A percentile compares a stretch with the other conserved stretches of the same genome.
phyloP scores from a whole-genome alignment of 1,284 basidiomycete genomes.

The Sparassis latifolia region DNA sequence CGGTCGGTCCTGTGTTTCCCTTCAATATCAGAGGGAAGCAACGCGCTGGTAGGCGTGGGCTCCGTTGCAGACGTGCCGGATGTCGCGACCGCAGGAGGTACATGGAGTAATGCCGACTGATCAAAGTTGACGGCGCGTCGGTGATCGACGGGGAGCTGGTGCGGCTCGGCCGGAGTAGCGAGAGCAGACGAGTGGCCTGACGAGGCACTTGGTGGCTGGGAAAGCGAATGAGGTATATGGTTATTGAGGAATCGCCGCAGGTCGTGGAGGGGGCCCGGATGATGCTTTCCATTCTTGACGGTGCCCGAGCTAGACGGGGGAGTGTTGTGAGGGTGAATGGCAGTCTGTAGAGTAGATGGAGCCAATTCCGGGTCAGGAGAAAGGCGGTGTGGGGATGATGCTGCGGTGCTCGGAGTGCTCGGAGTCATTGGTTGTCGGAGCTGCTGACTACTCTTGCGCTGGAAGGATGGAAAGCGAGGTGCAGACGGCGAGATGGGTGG shows the following conservation, averaged over 20 bases:
- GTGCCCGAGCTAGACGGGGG: constrained; percentile 4
- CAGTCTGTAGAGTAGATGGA: background rate
- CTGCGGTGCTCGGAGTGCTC: constrained; percentile 7
- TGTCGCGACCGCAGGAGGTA: constrained; percentile 21
- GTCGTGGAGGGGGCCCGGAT: constrained; percentile 76
- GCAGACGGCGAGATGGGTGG: constrained; percentile 9
- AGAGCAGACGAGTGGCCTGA: constrained; percentile 19
- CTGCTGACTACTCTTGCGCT: constrained; percentile 11
- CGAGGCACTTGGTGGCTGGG: constrained; percentile 15
- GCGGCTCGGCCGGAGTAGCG: constrained; percentile 29
- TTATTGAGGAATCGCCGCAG: constrained; percentile 89
- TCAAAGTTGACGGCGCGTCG: constrained; percentile 32
- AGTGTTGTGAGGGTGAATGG: background rate
- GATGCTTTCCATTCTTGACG: constrained; percentile 25
- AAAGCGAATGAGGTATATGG: constrained; percentile 73
- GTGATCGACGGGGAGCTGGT: constrained; percentile 28
- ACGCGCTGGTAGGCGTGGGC: constrained; percentile 7
- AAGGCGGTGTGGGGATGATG: constrained; percentile 5
- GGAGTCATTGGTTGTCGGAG: background rate
- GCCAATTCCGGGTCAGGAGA: background rate
- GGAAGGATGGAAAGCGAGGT: constrained; percentile 17
- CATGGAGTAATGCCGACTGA: constrained; percentile 27
- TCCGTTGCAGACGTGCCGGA: constrained; percentile 15
- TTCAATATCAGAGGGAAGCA: constrained; percentile 6
- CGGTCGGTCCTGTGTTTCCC: constrained; percentile 3